phyloP scores from a whole-genome alignment of 345 rosid species.

The Citrus unshiu region DNA sequence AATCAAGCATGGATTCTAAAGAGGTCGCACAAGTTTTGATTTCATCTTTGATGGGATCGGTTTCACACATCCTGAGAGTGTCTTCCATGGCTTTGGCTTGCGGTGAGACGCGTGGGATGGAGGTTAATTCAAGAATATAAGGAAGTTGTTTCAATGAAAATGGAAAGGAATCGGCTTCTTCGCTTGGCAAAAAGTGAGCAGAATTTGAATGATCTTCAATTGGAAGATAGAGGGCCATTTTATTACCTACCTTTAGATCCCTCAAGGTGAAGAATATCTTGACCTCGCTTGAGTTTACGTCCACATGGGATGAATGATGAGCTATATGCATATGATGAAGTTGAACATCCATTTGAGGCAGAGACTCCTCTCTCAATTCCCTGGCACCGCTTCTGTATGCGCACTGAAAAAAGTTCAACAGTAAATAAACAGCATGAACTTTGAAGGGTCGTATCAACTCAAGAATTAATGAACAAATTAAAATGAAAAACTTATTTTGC shows the following conservation, averaged over 20 bases:
- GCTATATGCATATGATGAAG: background rate
- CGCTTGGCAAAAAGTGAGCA: background rate
- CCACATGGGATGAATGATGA: background rate
- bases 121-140: constrained; percentile 14
- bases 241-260: background rate
- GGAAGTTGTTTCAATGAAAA: constrained; percentile 1
- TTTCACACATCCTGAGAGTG: constrained; percentile 16
- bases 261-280: background rate
- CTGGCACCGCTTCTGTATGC: background rate
- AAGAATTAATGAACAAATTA: no score
- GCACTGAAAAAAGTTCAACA: no score
- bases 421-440: no score
- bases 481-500: no score
- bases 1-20: constrained; percentile 25
- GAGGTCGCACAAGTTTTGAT: constrained; percentile 20
- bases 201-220: background rate
- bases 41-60: constrained; percentile 16
- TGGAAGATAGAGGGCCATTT: background rate
- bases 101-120: constrained; percentile 9
- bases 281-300: background rate
- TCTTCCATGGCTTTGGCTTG: constrained; percentile 21
- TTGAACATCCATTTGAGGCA: no score
- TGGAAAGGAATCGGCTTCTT: background rate
- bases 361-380: background rate
- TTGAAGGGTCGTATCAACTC: no score